Conservation (phyloP, 352 stramenopile genomes). For the Phytopythium sindhum region DNA sequence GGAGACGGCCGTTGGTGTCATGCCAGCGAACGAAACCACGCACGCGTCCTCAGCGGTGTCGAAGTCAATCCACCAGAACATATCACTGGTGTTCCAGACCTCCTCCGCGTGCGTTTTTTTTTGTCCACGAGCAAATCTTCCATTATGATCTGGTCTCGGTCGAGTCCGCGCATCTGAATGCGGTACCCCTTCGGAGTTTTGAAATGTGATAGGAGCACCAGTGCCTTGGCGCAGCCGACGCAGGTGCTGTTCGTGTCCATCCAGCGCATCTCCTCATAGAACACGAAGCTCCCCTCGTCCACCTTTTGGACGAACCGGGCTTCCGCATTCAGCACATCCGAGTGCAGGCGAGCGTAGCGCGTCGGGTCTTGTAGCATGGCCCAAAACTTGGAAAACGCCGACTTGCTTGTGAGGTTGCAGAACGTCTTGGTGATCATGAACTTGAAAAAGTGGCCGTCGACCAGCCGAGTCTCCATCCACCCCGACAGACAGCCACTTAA, state of each 20-base stretch:
- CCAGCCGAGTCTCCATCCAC: slow-evolving; percentile 22
- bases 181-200: not conserved
- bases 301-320: slow-evolving; percentile 6
- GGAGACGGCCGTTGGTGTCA: not conserved
- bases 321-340: not conserved
- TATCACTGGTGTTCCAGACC: slow-evolving; percentile 3
- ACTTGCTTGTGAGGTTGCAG: slow-evolving; percentile 15
- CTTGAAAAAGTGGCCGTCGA: slow-evolving; percentile 16
- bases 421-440: slow-evolving; percentile 24
- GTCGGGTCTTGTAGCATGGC: slow-evolving; percentile 1
- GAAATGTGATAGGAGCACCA: slow-evolving; percentile 4
- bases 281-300: slow-evolving; percentile 8
- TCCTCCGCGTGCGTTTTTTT: not conserved
- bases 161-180: slow-evolving; percentile 2
- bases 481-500: slow-evolving; percentile 18
- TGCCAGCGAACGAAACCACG: slow-evolving; percentile 2
- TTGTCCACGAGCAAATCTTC: not conserved
- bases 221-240: not conserved
- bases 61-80: slow-evolving; percentile 7
- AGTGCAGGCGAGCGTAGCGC: slow-evolving; percentile 1
- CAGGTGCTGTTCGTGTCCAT: not conserved
- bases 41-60: not conserved
- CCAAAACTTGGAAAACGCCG: slow-evolving; percentile 14
- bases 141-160: not conserved
- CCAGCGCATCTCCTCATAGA: slow-evolving; percentile 4